Percentiles rank a stretch among this genome's conserved stretches.
Conservation (phyloP, 2,329 filamentous ascomycete species). For the Fusarium subglutinans region DNA sequence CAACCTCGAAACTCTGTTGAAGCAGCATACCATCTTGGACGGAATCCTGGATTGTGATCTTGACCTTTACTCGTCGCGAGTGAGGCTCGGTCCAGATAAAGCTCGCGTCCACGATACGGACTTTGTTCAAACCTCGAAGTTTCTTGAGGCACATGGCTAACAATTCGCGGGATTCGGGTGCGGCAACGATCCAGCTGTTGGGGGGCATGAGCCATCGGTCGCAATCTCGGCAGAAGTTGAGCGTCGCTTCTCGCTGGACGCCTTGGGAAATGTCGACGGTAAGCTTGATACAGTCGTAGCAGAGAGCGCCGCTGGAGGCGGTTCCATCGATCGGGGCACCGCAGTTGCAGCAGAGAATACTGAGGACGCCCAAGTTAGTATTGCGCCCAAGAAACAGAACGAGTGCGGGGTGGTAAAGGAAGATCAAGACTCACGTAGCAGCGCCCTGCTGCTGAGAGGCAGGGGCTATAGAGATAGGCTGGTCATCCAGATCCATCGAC, state of each 20-base stretch:
- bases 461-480: constrained; percentile 51
- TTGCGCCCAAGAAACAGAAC: constrained; percentile 10
- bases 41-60: constrained; percentile 87
- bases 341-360: constrained; percentile 96
- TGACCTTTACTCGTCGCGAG: constrained; percentile 89
- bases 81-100: constrained; percentile 99
- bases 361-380: constrained; percentile 26
- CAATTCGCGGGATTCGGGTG: constrained; percentile 89
- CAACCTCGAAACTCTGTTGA: constrained; percentile 95
- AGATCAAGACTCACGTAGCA: constrained; percentile 51
- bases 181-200: constrained; percentile 83
- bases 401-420: constrained; percentile 25
- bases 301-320: constrained; percentile 83
- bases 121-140: constrained; percentile 84
- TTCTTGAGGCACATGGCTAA: constrained; percentile 91
- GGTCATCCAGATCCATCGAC: constrained; percentile 58
- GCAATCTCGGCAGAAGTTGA: constrained; percentile 94
- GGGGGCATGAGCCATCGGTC: constrained; percentile 93
- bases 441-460: constrained; percentile 45
- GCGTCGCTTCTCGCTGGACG: constrained; percentile 87
- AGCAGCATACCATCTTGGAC: constrained; percentile 73
- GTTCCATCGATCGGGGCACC: constrained; percentile 96
- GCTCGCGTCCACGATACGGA: constrained; percentile 92
- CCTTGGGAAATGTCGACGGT: constrained; percentile 92
- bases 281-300: constrained; percentile 94